Base-by-base conservation (phyloP, 1,284 basidiomycete species). In the Leccinum griseonigrum region DNA sequence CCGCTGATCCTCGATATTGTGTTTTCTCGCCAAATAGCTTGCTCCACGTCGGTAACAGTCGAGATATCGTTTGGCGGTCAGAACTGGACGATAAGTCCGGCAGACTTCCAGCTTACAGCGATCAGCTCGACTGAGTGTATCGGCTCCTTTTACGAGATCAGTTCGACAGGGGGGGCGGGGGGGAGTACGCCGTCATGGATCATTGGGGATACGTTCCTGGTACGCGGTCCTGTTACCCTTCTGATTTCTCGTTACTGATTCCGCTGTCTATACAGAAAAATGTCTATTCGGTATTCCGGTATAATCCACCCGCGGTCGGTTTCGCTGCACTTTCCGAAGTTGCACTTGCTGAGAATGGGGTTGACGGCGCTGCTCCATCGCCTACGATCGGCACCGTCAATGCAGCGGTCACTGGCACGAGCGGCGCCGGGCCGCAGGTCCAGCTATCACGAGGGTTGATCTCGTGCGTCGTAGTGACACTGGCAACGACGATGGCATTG, bases 211-310 rank as follows among this genome's bases (percentile, higher is more conserved):
- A 77, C 81, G 6, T 86, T 86, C 75, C 67, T 80, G 52, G 75
- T 77, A 51, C n/a, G 72, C 67, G 14, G 10, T 36, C 13, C 26
- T n/a, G 4, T 36, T 13, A 3, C 14, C 3, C 31, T 53, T 48
- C 22, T 22, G 7, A 3, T 26, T 22, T 13, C 22, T 26, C 6
- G 13, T 26, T 22, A 10, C 18, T 22, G 18, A 22, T 26, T 18
- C 18, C 6, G 10, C 40, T 43, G 2, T 2, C 2, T 2, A 11
- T 26, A 26, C 62, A 78, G 71, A 88, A 86, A 74, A 85, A 85
- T 66, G 80, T 83, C 2, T 86, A 86, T 70, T 80, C 81, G 1
- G 80, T 84, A 1, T 85, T 79, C 71, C 73, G 78, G 31, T 80
- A 77, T 58, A 82, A 13, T 67, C 83, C 83, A 0, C 68, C 82